Evolutionary conservation across 78 protist species (phyloP).

Genomic region (Dictyostelium firmibasis): DNA sequence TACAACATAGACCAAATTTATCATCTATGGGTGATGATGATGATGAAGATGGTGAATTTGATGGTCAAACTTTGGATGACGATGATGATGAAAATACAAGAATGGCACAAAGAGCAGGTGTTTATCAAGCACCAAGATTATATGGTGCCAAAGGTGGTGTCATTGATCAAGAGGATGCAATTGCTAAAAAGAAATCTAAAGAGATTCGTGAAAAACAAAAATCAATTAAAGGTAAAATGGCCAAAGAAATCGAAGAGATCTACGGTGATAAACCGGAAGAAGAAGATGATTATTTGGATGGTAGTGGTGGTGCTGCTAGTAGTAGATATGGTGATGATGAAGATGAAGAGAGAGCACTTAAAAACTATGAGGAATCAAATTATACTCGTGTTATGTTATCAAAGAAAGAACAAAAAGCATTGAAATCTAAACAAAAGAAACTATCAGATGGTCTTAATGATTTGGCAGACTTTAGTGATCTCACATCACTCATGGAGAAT

Average conservation of each 20-base stretch:
- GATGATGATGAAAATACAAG: not conserved
- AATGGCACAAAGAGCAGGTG: conserved; percentile 16
- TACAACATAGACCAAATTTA: conserved; percentile 44
- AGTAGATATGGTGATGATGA: not conserved
- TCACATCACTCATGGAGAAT: conserved; percentile 1
- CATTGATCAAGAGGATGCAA: not conserved
- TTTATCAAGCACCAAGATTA: conserved; percentile 55
- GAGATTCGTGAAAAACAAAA: not conserved
- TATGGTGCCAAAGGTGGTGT: conserved; percentile 25
- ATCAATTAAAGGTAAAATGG: conserved; percentile 12
- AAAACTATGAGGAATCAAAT: conserved; percentile 41
- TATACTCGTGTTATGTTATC: conserved; percentile 23
- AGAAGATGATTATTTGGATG: conserved; percentile 3
- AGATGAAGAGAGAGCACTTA: not conserved
- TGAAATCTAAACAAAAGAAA: conserved; percentile 15
- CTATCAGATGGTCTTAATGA: conserved; percentile 43
- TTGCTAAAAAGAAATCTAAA: not conserved
- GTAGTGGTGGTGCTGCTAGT: not conserved
- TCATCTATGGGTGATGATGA: not conserved
- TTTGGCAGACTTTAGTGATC: conserved; percentile 48
- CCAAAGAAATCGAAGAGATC: conserved; percentile 8
- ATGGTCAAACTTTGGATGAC: not conserved
- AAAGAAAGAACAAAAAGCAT: conserved; percentile 29
- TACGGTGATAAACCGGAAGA: conserved; percentile 69
- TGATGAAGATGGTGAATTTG: not conserved